Percentiles rank a stretch among this genome's conserved stretches.
Evolutionary conservation across 352 stramenopile genomes (phyloP).

Genomic region (Phytophthora macrochlamydospora): DNA sequence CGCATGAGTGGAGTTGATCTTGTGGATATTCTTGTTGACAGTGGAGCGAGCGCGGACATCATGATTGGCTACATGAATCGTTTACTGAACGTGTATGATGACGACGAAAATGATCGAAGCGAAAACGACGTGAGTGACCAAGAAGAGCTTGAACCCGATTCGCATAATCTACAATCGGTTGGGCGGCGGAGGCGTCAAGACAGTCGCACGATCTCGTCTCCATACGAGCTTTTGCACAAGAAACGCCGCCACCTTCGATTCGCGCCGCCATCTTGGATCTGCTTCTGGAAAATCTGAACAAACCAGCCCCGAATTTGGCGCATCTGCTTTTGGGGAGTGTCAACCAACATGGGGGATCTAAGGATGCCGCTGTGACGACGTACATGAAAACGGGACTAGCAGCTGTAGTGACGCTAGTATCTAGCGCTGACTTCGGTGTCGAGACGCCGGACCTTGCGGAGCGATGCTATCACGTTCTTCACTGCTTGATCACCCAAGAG

Average conservation of each 20-base stretch:
- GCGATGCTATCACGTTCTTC: conserved; percentile 68
- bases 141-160: conserved; percentile 26
- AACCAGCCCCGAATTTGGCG: conserved; percentile 75
- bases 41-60: conserved; percentile 63
- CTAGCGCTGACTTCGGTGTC: conserved; percentile 66
- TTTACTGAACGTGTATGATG: conserved; percentile 73
- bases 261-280: conserved; percentile 74
- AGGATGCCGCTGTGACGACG: conserved; percentile 23
- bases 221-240: conserved; percentile 55
- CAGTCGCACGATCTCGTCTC: conserved; percentile 48
- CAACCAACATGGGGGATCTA: conserved; percentile 41
- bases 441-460: conserved; percentile 69
- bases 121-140: conserved; percentile 34
- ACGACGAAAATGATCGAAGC: conserved; percentile 39
- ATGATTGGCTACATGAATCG: conserved; percentile 82
- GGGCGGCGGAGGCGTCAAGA: conserved; percentile 54
- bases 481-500: conserved; percentile 67
- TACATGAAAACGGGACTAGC: conserved; percentile 67
- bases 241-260: conserved; percentile 51
- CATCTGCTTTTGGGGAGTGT: conserved; percentile 75
- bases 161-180: conserved; percentile 32
- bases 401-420: conserved; percentile 76
- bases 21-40: conserved; percentile 75
- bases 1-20: conserved; percentile 64
- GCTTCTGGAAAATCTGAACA: conserved; percentile 77